Conservation (phyloP, 2,329 filamentous ascomycete genomes). For the Talaromyces rugulosus region DNA sequence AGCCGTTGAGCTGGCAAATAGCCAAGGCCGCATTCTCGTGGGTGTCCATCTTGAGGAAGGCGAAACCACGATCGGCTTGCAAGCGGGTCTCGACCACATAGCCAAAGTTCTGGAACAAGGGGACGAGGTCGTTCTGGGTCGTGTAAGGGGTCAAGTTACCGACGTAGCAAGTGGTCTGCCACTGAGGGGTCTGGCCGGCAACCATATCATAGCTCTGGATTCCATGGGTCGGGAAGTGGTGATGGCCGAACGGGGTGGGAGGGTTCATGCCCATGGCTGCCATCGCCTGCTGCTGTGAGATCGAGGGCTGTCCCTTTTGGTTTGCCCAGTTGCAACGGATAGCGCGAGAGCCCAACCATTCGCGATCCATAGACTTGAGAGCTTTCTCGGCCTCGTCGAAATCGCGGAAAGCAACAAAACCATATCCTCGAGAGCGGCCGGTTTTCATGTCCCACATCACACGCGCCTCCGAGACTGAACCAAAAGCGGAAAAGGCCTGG, state of each 20-base stretch:
- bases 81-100: slow-evolving; percentile 96
- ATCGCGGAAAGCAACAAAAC: slow-evolving; percentile 96
- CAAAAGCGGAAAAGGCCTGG: slow-evolving; percentile 94
- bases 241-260: slow-evolving; percentile 82
- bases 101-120: slow-evolving; percentile 96
- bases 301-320: slow-evolving; percentile 98
- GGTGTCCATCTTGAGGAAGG: slow-evolving; percentile 98
- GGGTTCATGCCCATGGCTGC: slow-evolving; percentile 97
- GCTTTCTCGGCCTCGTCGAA: slow-evolving; percentile 92
- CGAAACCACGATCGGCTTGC: slow-evolving; percentile 95
- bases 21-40: slow-evolving; percentile 98
- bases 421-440: slow-evolving; percentile 91
- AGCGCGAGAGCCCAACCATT: slow-evolving; percentile 96
- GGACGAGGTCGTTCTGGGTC: slow-evolving; percentile 92
- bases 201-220: slow-evolving; percentile 98
- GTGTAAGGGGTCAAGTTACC: slow-evolving; percentile 98
- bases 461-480: slow-evolving; percentile 90
- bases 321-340: slow-evolving; percentile 99
- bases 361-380: slow-evolving; percentile 94
- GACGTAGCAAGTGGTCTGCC: slow-evolving; percentile 98
- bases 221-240: slow-evolving; percentile 96
- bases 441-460: slow-evolving; percentile 99
- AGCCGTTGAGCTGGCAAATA: slow-evolving; percentile 95
- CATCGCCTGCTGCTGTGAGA: slow-evolving; percentile 96
- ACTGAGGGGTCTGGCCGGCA: slow-evolving; percentile 86